Conservation (phyloP, 148 eudicot genomes). For the Rhododendron ferrugineum region DNA sequence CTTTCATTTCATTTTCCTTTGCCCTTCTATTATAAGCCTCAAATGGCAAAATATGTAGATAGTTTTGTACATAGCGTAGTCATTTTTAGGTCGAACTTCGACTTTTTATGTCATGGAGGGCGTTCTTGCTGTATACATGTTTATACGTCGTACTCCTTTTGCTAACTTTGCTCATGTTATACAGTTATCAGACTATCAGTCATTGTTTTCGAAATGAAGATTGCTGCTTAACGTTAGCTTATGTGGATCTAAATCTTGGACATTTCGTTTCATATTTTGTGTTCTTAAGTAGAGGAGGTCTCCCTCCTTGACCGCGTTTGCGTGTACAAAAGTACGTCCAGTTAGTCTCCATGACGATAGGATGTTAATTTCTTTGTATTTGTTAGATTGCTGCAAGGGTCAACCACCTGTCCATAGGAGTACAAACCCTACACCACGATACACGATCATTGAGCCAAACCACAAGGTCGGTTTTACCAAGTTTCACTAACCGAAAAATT, state of each 20-base stretch:
- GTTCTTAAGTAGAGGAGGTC: neutral
- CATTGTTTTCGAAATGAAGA: neutral
- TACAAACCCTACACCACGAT: no score
- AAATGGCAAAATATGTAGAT: neutral
- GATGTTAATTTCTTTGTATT: no score
- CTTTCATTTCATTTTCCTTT: neutral
- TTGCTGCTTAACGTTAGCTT: neutral
- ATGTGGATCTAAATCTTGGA: neutral
- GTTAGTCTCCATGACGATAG: no score
- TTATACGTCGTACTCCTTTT: neutral
- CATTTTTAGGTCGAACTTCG: neutral
- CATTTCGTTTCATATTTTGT: neutral
- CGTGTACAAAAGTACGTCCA: no score
- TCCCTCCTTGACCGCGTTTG: no score
- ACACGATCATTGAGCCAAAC: no score
- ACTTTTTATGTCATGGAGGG: neutral
- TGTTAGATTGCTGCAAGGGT: no score
- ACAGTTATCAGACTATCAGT: neutral
- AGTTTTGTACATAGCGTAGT: neutral
- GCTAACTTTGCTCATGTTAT: neutral
- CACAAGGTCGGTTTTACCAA: no score
- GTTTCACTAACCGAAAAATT: neutral
- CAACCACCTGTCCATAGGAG: no score
- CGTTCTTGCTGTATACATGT: neutral
- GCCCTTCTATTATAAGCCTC: neutral